These are phyloP conservation scores for Cinnamomum micranthum DNA, from an alignment of 164 flowering plant genomes.

Conservation along the genomic window DNA sequence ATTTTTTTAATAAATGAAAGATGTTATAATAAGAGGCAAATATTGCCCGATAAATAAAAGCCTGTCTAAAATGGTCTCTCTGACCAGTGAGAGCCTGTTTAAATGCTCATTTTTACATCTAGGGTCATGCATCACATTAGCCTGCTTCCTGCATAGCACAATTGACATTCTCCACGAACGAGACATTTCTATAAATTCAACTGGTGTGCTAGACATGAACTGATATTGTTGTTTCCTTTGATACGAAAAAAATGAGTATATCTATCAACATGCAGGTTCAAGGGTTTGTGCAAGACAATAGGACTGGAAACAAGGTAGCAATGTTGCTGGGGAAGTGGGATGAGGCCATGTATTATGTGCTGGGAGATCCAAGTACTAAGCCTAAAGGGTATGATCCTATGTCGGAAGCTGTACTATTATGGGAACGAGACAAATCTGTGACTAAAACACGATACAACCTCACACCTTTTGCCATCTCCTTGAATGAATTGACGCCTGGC, in stretches of 20 bases:
- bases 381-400: slow-evolving; percentile 97
- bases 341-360: slow-evolving; percentile 95
- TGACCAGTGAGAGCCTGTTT: no score
- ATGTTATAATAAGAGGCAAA: no score
- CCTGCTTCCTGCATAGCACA: no score
- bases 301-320: slow-evolving; percentile 91
- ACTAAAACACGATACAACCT: slow-evolving; percentile 91
- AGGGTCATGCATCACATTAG: no score
- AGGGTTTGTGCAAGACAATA: slow-evolving; percentile 96
- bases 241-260: not conserved
- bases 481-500: slow-evolving; percentile 86
- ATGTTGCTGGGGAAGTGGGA: slow-evolving; percentile 98
- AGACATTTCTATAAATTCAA: no score
- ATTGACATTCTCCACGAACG: no score
- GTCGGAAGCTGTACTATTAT: slow-evolving; percentile 87
- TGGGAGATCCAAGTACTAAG: slow-evolving; percentile 89
- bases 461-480: slow-evolving; percentile 89
- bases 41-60: no score
- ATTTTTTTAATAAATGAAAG: no score
- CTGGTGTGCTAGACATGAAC: no score
- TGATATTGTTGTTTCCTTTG: not conserved
- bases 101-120: no score
- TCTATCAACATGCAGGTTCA: slow-evolving; percentile 59
- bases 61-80: no score
- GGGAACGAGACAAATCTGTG: slow-evolving; percentile 84